Evolutionary conservation across 805 yeast genomes (phyloP), one percentile per base, ranked within the genome.

Genomic region (Hemisphaericaspora nanyangensis): DNA sequence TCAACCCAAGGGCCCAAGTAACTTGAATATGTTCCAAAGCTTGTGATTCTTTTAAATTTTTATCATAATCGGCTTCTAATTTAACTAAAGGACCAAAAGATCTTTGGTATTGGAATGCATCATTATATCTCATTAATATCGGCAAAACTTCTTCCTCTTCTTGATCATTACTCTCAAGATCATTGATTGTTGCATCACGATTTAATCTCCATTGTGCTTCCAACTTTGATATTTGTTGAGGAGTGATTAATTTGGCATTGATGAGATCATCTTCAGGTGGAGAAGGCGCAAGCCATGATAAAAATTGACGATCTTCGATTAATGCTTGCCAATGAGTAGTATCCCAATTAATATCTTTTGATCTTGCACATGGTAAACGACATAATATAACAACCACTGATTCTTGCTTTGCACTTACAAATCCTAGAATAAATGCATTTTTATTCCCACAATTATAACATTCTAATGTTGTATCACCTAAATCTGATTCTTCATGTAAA

Each of bases 401-500:
- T 48, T 87, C 95, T 42, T 81, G 76, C 54, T 85, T 86, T 4
- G 96, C 96, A 18, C 89, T 75, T 12, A 90, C 93, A 60, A 82
- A 88, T 0, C 97, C 97, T 28, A 90, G 65, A 18, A 82, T 70
- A 50, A 90, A 90, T 2, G 80, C 84, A 51, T 90, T 90, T 43
- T 71, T 78, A 54, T 76, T 77, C 22, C 96, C 96, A 66, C 97
- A 90, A 54, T 81, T 82, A 63, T 89, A 90, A 64, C 97, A 90
- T 58, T 90, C 97, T 42, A 90, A 64, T 1, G 80, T 73, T 5
- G 90, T 82, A 38, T 85, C 95, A n/a, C 96, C 96, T 18, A 89
- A 67, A 44, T 85, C 89, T 1, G 90, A 81, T 18, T 83, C 84
- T 27, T 80, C 80, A 57, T 89, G 96, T 33, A 88, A 70, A 1